Evolutionary conservation across 2,329 filamentous ascomycete species (phyloP).

Genomic region (Bipolaris gigantea): DNA sequence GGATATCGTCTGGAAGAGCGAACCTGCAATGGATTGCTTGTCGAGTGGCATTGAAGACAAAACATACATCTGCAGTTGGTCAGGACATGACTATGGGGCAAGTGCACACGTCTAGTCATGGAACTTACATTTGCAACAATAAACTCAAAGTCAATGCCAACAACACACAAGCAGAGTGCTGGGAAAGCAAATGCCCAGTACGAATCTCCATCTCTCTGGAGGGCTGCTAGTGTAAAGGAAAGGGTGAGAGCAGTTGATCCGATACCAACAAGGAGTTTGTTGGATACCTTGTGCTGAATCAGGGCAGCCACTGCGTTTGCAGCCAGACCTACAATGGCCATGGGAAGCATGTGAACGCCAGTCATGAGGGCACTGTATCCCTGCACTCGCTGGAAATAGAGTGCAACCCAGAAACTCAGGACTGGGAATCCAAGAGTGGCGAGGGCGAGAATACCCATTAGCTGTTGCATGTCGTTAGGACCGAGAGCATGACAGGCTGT

Average conservation of each 20-base stretch:
- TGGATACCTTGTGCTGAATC: conserved; percentile 65
- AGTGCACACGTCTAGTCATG: neutral
- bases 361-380: conserved; percentile 59
- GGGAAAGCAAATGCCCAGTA: conserved; percentile 71
- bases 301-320: conserved; percentile 66
- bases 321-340: conserved; percentile 63
- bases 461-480: conserved; percentile 25
- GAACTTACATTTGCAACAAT: conserved; percentile 66
- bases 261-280: conserved; percentile 63
- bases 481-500: conserved; percentile 22
- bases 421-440: conserved; percentile 66
- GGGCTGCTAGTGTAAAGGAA: conserved; percentile 58
- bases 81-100: neutral
- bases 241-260: conserved; percentile 51
- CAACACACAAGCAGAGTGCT: conserved; percentile 60
- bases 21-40: conserved; percentile 68
- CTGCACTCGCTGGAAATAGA: conserved; percentile 64
- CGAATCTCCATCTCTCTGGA: conserved; percentile 57
- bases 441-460: conserved; percentile 59
- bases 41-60: conserved; percentile 64
- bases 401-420: conserved; percentile 64
- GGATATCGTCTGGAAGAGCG: conserved; percentile 68
- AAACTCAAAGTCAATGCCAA: conserved; percentile 70
- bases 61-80: conserved; percentile 62
- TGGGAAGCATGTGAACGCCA: conserved; percentile 66